phyloP scores from a whole-genome alignment of 352 stramenopile species.

The Globisporangium radiosum region DNA sequence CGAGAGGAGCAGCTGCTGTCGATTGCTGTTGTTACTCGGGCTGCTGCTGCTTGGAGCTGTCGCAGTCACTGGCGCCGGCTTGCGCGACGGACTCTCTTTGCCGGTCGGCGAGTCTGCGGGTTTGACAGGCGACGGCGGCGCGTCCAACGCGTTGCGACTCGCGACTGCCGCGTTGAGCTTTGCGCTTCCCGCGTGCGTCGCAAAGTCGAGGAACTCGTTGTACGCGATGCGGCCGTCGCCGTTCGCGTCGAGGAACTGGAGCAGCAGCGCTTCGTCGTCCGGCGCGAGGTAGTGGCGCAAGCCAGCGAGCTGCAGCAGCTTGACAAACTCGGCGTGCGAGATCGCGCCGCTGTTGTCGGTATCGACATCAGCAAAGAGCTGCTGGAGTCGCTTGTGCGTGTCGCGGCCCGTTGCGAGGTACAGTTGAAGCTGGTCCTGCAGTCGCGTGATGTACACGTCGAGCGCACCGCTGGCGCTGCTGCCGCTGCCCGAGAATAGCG shows the following conservation, averaged over 20 bases:
- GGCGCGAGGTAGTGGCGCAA: conserved; percentile 47
- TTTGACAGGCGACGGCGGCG: conserved; percentile 8
- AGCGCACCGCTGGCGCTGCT: conserved; percentile 28
- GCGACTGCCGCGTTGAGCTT: conserved; percentile 20
- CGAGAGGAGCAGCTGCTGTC: background rate
- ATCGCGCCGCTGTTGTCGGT: conserved; percentile 44
- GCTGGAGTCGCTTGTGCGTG: conserved; percentile 30
- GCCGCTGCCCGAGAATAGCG: conserved; percentile 30
- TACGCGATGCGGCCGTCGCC: conserved; percentile 56
- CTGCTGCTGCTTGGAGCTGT: conserved; percentile 8
- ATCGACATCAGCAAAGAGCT: conserved; percentile 53
- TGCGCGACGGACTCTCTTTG: conserved; percentile 9
- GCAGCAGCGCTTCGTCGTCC: conserved; percentile 57
- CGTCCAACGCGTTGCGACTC: background rate
- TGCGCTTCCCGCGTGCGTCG: conserved; percentile 27
- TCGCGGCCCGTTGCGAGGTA: conserved; percentile 58
- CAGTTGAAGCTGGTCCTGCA: conserved; percentile 49
- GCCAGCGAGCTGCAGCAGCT: conserved; percentile 55
- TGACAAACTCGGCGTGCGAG: conserved; percentile 55
- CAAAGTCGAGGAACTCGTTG: conserved; percentile 63
- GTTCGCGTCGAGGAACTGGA: conserved; percentile 67
- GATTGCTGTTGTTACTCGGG: background rate
- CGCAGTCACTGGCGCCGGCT: background rate
- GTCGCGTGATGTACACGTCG: conserved; percentile 44
- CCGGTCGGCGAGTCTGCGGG: conserved; percentile 1